These are phyloP conservation scores for Styphnolobium japonicum DNA, from an alignment of 306 rosid species.

Conservation along the genomic window DNA sequence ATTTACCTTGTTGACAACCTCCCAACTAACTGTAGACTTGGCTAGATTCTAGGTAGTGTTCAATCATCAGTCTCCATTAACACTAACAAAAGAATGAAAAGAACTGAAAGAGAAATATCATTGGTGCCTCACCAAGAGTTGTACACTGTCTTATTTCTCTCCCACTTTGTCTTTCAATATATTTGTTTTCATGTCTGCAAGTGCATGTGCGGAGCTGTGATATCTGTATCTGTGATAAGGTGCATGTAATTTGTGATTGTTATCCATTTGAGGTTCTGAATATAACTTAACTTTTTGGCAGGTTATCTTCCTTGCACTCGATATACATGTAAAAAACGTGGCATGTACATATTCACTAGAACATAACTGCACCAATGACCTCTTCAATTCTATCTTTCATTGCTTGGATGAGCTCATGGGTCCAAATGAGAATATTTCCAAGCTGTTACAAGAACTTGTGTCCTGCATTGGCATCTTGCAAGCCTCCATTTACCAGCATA, in stretches of 20 bases:
- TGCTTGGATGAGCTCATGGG: constrained; percentile 50
- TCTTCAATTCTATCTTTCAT: constrained; percentile 57
- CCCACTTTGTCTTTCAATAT: neutral
- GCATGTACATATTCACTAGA: constrained; percentile 70
- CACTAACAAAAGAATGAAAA: neutral
- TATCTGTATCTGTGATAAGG: neutral
- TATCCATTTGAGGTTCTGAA: neutral
- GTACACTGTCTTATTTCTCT: neutral
- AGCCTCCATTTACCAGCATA: constrained; percentile 59
- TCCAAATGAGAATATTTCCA: constrained; percentile 39
- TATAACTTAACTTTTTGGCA: constrained; percentile 33
- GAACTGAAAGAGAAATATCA: neutral
- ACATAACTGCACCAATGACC: constrained; percentile 56
- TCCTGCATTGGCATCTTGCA: constrained; percentile 63
- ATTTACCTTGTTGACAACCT: neutral
- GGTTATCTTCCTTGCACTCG: constrained; percentile 78
- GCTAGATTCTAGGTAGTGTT: neutral
- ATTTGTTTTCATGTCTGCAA: neutral
- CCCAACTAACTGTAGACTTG: neutral
- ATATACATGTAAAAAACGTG: constrained; percentile 65
- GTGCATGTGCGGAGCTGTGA: neutral
- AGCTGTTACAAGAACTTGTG: constrained; percentile 71
- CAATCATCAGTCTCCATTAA: neutral
- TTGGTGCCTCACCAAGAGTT: neutral
- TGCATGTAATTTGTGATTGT: neutral